phyloP scores from a whole-genome alignment of 2,329 filamentous ascomycete genomes.

The Exophiala phaeomuriformis region DNA sequence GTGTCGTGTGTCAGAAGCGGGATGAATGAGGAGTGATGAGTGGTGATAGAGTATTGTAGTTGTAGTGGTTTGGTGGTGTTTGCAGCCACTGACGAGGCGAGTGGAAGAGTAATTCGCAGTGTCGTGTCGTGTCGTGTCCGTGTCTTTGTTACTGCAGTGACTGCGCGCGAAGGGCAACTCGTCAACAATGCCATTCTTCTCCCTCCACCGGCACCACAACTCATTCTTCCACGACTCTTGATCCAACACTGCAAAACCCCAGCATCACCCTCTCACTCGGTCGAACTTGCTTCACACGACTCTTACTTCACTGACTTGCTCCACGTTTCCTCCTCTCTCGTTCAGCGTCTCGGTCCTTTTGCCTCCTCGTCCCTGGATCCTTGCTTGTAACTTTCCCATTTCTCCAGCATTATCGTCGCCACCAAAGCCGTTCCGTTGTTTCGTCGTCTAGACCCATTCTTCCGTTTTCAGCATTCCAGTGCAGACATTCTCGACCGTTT shows the following conservation, averaged over 20 bases:
- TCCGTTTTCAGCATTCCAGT: slow-evolving; percentile 25
- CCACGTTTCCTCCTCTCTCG: background rate
- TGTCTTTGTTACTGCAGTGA: slow-evolving; percentile 1
- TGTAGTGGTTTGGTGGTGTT: too few relatives aligned
- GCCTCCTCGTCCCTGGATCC: background rate
- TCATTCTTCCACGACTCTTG: too few relatives aligned
- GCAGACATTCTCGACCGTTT: slow-evolving; percentile 12
- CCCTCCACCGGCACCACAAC: background rate
- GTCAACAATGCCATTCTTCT: background rate
- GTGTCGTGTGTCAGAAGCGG: too few relatives aligned
- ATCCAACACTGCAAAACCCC: background rate
- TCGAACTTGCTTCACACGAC: background rate
- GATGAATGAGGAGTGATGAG: too few relatives aligned
- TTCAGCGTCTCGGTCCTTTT: background rate
- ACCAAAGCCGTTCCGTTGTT: background rate
- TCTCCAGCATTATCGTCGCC: background rate
- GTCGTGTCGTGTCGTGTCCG: background rate
- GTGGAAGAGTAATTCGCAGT: background rate
- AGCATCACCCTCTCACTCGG: background rate
- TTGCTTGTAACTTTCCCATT: slow-evolving; percentile 1
- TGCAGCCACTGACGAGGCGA: background rate
- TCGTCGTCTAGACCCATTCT: slow-evolving; percentile 18
- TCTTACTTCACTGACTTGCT: background rate
- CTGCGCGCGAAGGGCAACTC: background rate
- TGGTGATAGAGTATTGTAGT: too few relatives aligned